Percentiles rank a stretch among this genome's conserved stretches.
Conservation (phyloP, 805 yeast species). For the Isabelozyma gotoi region DNA sequence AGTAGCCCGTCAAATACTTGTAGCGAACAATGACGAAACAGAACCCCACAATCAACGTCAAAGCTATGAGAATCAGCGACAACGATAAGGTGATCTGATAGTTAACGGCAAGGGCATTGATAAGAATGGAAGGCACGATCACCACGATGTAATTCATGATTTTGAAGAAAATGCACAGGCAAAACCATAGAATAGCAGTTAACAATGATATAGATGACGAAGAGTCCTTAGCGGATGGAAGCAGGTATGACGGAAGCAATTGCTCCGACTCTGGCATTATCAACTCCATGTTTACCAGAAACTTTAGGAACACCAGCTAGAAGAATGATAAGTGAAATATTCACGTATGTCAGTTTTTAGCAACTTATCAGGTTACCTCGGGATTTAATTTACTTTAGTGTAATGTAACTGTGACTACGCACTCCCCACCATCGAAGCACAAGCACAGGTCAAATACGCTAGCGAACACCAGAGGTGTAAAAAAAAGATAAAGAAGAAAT, state of each 20-base stretch:
- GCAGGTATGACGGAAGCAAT: slow-evolving; percentile 1
- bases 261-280: no score
- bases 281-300: no score
- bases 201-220: slow-evolving; percentile 12
- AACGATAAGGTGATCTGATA: slow-evolving; percentile 54
- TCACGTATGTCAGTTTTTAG: no score
- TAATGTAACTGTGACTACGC: neutral
- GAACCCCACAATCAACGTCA: slow-evolving; percentile 27
- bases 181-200: slow-evolving; percentile 13
- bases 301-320: no score
- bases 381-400: neutral
- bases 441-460: neutral
- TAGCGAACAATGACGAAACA: slow-evolving; percentile 57
- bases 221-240: slow-evolving; percentile 10
- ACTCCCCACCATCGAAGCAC: neutral
- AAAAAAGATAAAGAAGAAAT: no score
- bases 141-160: slow-evolving; percentile 15
- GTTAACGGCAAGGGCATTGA: slow-evolving; percentile 31
- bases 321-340: no score
- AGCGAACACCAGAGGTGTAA: neutral
- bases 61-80: slow-evolving; percentile 40
- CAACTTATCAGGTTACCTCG: neutral
- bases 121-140: slow-evolving; percentile 13
- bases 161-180: slow-evolving; percentile 18
- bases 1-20: slow-evolving; percentile 61